Base-by-base conservation (phyloP, 495 filamentous ascomycete species). In the Neurospora hispaniola region DNA sequence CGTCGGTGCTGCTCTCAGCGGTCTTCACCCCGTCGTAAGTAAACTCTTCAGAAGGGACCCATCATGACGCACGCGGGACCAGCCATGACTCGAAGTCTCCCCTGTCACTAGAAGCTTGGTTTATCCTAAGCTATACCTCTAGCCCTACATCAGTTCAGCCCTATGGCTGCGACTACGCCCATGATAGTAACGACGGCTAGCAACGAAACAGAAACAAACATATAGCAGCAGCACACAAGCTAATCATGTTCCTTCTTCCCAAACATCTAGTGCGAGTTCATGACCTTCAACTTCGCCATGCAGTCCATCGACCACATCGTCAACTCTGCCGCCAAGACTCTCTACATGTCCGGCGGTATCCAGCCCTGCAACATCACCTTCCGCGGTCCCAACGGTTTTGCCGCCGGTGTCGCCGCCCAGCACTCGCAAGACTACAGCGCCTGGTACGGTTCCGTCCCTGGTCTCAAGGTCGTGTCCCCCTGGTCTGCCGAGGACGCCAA, bases 251-350 rank as follows among this genome's bases (percentile, higher is more conserved):
- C 41, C 14, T 44, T 14, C 18, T 27, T 18, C 10, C 20, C 42
- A 23, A 10, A 10, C 18, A 70, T 8, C 39, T 42, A 97, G 93
- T 97, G 93, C 88, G 94, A 97, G 85, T 99, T 99, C 89, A 99
- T 99, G 96, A 99, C 96, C 77, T 99, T 97, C 92, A 99, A 99
- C 88, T 99, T 99, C 82, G 96, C 96, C 83, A 99, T 99, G 96
- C 96, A 99, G 86, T 91, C 96, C 76, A 99, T 99, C 83, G 96
- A 99, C 84, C 96, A 99, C 82, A 94, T 99, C 81, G 94, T 99
- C 90, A 99, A 99, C 89, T 97, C 94, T 69, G 96, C 94, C 71
- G 96, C 94, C 76, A 99, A 98, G 87, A 99, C 96, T 27, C 96
- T 98, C 82, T 99, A 99, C 87, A 99, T 99, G 96, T 97, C 95